These are phyloP conservation scores for Chrysanthemum makinoi DNA, from an alignment of 129 eudicot genomes.

Conservation along the genomic window DNA sequence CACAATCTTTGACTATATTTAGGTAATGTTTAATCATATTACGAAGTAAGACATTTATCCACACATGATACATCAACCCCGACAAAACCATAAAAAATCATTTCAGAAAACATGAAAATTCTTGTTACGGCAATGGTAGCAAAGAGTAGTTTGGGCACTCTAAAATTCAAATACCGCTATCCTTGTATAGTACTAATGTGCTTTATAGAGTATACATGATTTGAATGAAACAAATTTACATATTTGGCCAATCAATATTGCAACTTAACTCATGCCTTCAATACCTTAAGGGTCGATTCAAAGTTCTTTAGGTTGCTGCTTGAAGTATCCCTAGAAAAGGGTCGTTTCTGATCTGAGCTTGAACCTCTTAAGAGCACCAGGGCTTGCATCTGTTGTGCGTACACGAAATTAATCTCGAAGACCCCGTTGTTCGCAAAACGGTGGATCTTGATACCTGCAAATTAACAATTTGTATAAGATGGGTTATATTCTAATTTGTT, in stretches of 20 bases:
- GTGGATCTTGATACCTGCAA: conserved; percentile 54
- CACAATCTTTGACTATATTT: too few relatives aligned
- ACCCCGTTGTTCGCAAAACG: conserved; percentile 45
- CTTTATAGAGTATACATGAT: not conserved
- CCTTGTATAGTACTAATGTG: too few relatives aligned
- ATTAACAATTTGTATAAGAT: not conserved
- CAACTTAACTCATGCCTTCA: conserved; percentile 36
- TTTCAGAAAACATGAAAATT: too few relatives aligned
- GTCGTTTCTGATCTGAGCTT: conserved; percentile 47
- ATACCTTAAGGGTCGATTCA: conserved; percentile 63
- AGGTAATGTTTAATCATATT: too few relatives aligned
- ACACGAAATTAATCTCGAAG: conserved; percentile 56
- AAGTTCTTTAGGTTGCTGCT: conserved; percentile 52
- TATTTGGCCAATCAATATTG: too few relatives aligned
- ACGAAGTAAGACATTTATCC: too few relatives aligned
- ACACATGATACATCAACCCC: too few relatives aligned
- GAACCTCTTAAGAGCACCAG: conserved; percentile 34
- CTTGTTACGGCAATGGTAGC: too few relatives aligned
- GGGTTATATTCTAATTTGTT: too few relatives aligned
- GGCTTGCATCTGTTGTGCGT: conserved; percentile 49
- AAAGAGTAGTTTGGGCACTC: too few relatives aligned
- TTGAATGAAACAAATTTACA: conserved; percentile 20
- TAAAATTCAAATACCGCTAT: too few relatives aligned
- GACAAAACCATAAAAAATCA: too few relatives aligned
- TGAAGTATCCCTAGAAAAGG: conserved; percentile 43